Evolutionary conservation across 306 rosid species (phyloP), one percentile per base, ranked within the genome.

Genomic region (Glycine latifolia): DNA sequence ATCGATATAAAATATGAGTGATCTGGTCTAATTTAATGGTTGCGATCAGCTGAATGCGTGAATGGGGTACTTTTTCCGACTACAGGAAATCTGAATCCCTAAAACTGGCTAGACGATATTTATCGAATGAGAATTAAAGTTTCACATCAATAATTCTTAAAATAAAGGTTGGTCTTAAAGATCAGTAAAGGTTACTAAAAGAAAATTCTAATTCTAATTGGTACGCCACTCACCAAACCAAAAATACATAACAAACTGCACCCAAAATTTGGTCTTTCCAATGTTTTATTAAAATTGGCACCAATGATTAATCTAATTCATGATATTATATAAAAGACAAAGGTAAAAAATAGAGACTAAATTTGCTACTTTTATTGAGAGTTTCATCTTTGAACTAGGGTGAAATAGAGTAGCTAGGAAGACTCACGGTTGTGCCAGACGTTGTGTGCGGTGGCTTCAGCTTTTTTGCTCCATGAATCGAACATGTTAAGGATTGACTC

Each of bases 341-440:
- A 26, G 31, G 31, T 26, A 26, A 26, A 26, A 20, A 1, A 26
- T 26, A 26, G 31, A 2, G 46, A 43, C 46, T 43, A 5, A 54
- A 54, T 0, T 15, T 56, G 62, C 6, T 14, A 59, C 4, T 59
- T 58, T 3, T 9, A 59, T 59, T 3, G 41, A 10, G 7, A 16
- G 3, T 4, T 60, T 10, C 0, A 59, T 20, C 1, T 20, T 59
- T 3, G 44, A 20, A 10, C 11, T 26, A 61, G 4, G 15, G 31
- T 26, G 31, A 26, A 26, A 26, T 26, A 26, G 31, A 26, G 31
- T 26, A 26, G 31, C 13, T 2, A 41, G 41, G 10, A 48, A 15
- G 9, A 62, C 85, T 65, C 3, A 88, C 89, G 91, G 43, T 86
- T 86, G 80, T 84, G 89, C 91, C 89, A 88, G 67, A 88, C 47